phyloP scores from a whole-genome alignment of 805 yeast genomes.

The Ogataea sp. region DNA sequence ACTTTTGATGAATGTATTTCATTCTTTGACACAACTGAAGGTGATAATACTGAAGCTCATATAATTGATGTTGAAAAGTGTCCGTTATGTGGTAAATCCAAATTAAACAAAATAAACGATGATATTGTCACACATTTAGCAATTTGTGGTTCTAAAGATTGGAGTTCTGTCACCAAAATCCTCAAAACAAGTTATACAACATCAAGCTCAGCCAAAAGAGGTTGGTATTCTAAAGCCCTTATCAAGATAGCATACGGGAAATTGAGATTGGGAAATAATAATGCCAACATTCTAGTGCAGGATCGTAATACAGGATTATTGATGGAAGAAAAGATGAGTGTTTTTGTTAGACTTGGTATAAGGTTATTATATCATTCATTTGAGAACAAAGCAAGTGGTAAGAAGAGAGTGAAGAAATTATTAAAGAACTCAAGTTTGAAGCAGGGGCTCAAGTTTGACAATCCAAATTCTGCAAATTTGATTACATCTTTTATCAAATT shows the following conservation, averaged over 20 bases:
- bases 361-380: slow-evolving; percentile 74
- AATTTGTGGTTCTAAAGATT: slow-evolving; percentile 71
- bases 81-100: slow-evolving; percentile 66
- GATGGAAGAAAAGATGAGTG: slow-evolving; percentile 89
- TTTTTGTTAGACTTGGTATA: slow-evolving; percentile 82
- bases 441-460: slow-evolving; percentile 82
- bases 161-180: slow-evolving; percentile 60
- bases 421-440: slow-evolving; percentile 60
- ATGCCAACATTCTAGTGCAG: slow-evolving; percentile 91
- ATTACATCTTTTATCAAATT: slow-evolving; percentile 75
- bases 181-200: slow-evolving; percentile 68
- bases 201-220: slow-evolving; percentile 70
- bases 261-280: slow-evolving; percentile 76
- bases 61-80: slow-evolving; percentile 62
- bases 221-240: slow-evolving; percentile 81
- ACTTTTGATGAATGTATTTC: slow-evolving; percentile 37
- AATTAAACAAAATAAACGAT: slow-evolving; percentile 44
- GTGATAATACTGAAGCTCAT: slow-evolving; percentile 12
- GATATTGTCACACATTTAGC: slow-evolving; percentile 86
- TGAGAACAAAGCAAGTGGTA: slow-evolving; percentile 45
- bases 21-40: slow-evolving; percentile 29
- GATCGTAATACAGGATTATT: slow-evolving; percentile 84
- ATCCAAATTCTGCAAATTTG: slow-evolving; percentile 52
- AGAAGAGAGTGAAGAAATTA: slow-evolving; percentile 35
- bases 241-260: slow-evolving; percentile 86